Evolutionary conservation across 1,139 yeast genomes (phyloP).

Genomic region (Protomyces pachydermus): DNA sequence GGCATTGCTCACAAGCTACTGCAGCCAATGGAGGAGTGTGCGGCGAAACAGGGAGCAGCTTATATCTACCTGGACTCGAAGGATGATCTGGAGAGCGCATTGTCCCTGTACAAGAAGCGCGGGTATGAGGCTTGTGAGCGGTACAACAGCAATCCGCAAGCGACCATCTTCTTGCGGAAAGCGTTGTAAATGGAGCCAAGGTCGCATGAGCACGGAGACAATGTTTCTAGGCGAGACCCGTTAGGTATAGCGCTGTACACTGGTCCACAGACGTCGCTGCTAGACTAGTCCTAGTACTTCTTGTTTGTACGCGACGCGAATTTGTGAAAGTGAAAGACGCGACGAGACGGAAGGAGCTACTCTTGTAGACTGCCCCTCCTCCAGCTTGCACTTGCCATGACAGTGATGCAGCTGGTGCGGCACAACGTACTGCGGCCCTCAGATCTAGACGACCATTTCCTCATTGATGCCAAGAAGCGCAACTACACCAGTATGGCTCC

Average conservation of each 20-base stretch:
- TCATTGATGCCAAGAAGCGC: constrained; percentile 9
- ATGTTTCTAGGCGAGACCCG: too few relatives aligned
- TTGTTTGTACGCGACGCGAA: neutral
- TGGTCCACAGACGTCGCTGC: too few relatives aligned
- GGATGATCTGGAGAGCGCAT: constrained; percentile 8
- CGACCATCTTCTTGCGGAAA: constrained; percentile 14
- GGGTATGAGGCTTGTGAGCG: constrained; percentile 18
- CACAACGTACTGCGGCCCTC: neutral
- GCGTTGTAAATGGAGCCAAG: neutral
- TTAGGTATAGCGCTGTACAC: too few relatives aligned
- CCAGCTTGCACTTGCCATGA: neutral
- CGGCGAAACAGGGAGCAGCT: neutral
- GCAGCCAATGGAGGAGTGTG: constrained; percentile 9
- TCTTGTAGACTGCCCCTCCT: too few relatives aligned
- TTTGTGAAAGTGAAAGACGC: neutral
- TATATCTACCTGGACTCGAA: constrained; percentile 22
- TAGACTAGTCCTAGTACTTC: too few relatives aligned
- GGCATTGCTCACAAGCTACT: constrained; percentile 6
- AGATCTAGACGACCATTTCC: constrained; percentile 3
- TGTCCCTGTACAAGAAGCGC: constrained; percentile 5
- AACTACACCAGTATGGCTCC: constrained; percentile 1
- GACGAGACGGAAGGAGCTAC: neutral
- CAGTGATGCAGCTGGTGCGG: neutral
- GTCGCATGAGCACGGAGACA: too few relatives aligned
- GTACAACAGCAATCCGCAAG: constrained; percentile 15